These are phyloP conservation scores for Priceomyces castillae DNA, from an alignment of 805 yeast species.

Conservation along the genomic window DNA sequence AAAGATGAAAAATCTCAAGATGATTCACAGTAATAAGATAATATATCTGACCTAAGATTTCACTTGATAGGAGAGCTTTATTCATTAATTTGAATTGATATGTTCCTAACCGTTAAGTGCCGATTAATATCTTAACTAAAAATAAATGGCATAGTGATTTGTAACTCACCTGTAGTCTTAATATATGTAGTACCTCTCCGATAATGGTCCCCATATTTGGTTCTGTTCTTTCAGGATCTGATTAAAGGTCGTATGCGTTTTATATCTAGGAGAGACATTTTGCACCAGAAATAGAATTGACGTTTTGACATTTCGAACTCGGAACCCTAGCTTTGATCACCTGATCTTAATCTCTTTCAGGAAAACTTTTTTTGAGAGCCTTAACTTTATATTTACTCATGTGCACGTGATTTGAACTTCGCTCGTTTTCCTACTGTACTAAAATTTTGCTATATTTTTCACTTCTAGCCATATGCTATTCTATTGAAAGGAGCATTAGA, in stretches of 20 bases:
- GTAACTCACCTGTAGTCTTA: too few species aligned
- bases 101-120: neutral
- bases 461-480: neutral
- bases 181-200: too few species aligned
- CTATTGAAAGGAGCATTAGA: slow-evolving; percentile 1
- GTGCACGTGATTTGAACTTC: too few species aligned
- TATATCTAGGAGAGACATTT: too few species aligned
- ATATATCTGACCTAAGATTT: slow-evolving; percentile 1
- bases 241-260: too few species aligned
- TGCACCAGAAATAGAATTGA: too few species aligned
- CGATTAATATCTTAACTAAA: neutral
- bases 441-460: slow-evolving; percentile 3
- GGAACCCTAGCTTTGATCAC: neutral
- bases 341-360: neutral
- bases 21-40: neutral
- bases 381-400: too few species aligned
- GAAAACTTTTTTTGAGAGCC: too few species aligned
- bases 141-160: slow-evolving; percentile 5
- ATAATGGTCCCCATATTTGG: too few species aligned
- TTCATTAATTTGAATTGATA: slow-evolving; percentile 3
- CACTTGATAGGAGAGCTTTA: neutral
- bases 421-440: neutral
- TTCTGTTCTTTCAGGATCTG: neutral
- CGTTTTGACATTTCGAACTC: too few species aligned
- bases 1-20: slow-evolving; percentile 1